Evolutionary conservation across 1,139 yeast species (phyloP), one percentile per base, ranked within the genome.

Genomic region (Candida sanyaensis): DNA sequence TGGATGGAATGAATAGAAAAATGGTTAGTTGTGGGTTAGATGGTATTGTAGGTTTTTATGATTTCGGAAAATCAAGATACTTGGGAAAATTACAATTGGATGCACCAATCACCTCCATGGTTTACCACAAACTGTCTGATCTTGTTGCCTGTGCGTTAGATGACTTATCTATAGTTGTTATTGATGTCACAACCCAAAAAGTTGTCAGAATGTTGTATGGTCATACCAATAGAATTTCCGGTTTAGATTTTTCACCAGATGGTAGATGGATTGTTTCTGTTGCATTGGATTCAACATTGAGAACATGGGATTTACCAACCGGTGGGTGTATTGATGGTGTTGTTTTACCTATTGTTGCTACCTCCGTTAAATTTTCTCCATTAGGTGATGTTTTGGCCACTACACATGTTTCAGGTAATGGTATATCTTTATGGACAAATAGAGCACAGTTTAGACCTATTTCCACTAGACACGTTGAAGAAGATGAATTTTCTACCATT

Each of bases 241-340:
- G 90, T 1, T 69, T 93, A 66, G 98, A 90, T 63, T 93, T 93
- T 61, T 86, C 96, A 6, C 96, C 97, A 4, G 96, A 92, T 65
- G 98, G 97, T 36, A 82, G 98, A 65, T 95, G 98, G 98, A 73
- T 95, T 39, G 86, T 95, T 10, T 84, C 96, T 24, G 84, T 90
- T 0, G 80, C 91, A 1, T 74, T 92, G 51, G 99, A 95, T 64
- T 78, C 90, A 1, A 92, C 99, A 0, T 77, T 95, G 46, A 80
- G 99, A 61, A 91, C 97, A 0, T 95, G 99, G 99, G 99, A 95
- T 65, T 78, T 95, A 51, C 98, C 99, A 31, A 88, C 97, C 3
- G 99, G 99, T 44, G 91, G 93, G 1, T 92, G 98, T 66, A 91
- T 95, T 50, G 99, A 95, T 68, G 98, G 97, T 53, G 85, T 93